These are phyloP conservation scores for Crinitomyces ghanaensis DNA, from an alignment of 805 yeast species.

Conservation along the genomic window DNA sequence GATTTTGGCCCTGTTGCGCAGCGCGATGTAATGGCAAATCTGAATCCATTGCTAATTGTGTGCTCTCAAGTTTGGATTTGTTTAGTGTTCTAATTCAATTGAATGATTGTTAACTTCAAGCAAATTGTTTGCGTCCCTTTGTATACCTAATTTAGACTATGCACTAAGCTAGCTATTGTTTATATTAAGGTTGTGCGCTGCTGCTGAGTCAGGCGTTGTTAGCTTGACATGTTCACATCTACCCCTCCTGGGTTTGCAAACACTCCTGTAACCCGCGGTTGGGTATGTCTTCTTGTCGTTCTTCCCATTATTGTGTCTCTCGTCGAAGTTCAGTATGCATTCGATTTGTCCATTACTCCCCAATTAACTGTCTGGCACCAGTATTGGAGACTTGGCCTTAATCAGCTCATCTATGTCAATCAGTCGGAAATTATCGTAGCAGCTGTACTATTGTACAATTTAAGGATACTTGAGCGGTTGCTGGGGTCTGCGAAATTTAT, in stretches of 20 bases:
- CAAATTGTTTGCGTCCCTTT: too few relatives aligned
- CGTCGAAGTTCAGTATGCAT: slow-evolving; percentile 28
- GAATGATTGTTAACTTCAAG: too few relatives aligned
- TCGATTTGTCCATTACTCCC: slow-evolving; percentile 25
- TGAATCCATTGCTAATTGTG: slow-evolving; percentile 2
- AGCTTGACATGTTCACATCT: slow-evolving; percentile 23
- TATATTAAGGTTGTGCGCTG: too few relatives aligned
- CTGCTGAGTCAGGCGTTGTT: too few relatives aligned
- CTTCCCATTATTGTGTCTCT: slow-evolving; percentile 28
- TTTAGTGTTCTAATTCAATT: too few relatives aligned
- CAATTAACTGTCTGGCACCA: slow-evolving; percentile 27
- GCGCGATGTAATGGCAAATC: slow-evolving; percentile 36
- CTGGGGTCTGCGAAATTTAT: slow-evolving; percentile 29
- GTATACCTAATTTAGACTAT: background rate
- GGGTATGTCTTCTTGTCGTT: slow-evolving; percentile 17
- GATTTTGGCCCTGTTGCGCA: slow-evolving; percentile 47
- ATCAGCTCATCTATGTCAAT: slow-evolving; percentile 22
- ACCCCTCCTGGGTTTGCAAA: slow-evolving; percentile 30
- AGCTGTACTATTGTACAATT: slow-evolving; percentile 28
- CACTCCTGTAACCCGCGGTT: slow-evolving; percentile 27
- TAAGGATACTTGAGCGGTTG: slow-evolving; percentile 30
- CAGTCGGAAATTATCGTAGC: slow-evolving; percentile 30
- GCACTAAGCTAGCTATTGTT: background rate
- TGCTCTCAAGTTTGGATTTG: too few relatives aligned
- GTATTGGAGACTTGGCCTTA: slow-evolving; percentile 27